A percentile compares a stretch with the other conserved stretches of the same genome.
Conservation (phyloP, 192 early-diverging fungal species). For the Backusella luteola region DNA sequence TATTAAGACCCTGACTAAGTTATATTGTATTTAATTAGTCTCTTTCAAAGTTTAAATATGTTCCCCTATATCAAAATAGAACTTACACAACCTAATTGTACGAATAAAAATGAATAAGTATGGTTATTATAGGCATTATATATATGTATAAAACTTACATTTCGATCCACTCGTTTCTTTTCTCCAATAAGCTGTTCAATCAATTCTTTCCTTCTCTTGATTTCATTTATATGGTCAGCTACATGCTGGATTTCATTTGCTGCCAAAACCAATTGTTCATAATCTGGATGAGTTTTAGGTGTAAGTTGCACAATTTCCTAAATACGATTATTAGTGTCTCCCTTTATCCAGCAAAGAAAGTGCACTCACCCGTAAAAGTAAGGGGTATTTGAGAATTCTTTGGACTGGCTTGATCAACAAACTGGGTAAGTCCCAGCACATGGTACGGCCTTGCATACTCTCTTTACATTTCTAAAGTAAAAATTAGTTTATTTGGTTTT, state of each 20-base stretch:
- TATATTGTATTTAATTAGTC: not conserved
- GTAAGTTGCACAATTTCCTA: constrained; percentile 42
- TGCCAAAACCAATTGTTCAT: constrained; percentile 47
- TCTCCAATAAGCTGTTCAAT: constrained; percentile 80
- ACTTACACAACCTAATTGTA: constrained; percentile 41
- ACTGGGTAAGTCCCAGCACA: constrained; percentile 89
- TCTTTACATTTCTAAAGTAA: constrained; percentile 57
- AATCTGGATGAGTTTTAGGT: constrained; percentile 53
- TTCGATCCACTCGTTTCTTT: constrained; percentile 63
- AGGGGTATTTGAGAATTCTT: constrained; percentile 94
- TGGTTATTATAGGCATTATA: not conserved
- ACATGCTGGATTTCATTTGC: constrained; percentile 57
- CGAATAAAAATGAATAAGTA: not conserved
- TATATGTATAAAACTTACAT: constrained; percentile 51
- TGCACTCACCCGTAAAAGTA: constrained; percentile 67
- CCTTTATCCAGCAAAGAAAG: not conserved
- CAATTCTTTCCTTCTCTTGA: constrained; percentile 84
- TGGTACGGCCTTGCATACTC: constrained; percentile 67
- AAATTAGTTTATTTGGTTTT: constrained; percentile 15
- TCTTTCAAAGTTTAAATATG: not conserved
- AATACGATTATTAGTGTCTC: constrained; percentile 1
- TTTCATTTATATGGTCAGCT: constrained; percentile 82
- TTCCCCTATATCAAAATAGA: not conserved
- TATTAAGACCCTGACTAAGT: constrained; percentile 73
- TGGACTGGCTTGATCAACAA: constrained; percentile 97